phyloP scores from a whole-genome alignment of 2,329 filamentous ascomycete genomes.

The Pseudogymnoascus sp. region DNA sequence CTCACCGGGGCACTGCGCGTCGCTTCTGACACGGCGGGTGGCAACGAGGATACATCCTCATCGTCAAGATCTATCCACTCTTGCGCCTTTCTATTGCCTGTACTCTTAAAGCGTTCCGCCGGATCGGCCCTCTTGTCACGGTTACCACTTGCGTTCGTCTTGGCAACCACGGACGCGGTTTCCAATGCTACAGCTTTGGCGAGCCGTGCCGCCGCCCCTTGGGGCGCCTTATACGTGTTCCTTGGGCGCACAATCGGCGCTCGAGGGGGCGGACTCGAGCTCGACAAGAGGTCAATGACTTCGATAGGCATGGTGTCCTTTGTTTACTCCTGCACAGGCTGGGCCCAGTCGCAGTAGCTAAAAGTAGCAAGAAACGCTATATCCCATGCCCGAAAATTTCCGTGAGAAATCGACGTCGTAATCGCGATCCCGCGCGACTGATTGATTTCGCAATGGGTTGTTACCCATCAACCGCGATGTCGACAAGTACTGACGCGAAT shows the following conservation, averaged over 20 bases:
- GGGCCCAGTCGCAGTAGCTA: background rate
- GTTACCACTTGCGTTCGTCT: background rate
- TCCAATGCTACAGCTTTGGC: background rate
- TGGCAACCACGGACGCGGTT: background rate
- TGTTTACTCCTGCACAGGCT: background rate
- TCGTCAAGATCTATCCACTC: constrained; percentile 21
- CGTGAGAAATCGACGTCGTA: background rate
- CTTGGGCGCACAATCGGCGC: background rate
- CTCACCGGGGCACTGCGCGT: constrained; percentile 21
- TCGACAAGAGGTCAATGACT: constrained; percentile 26
- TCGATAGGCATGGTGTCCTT: constrained; percentile 26
- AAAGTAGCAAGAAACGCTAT: background rate
- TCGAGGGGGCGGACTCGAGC: constrained; percentile 5
- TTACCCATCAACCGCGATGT: background rate
- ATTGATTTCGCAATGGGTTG: background rate
- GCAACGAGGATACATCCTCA: constrained; percentile 22
- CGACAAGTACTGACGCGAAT: background rate
- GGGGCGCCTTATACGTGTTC: background rate
- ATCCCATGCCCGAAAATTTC: background rate
- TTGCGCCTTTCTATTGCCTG: background rate
- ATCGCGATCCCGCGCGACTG: background rate
- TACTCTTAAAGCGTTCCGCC: background rate
- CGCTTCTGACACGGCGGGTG: constrained; percentile 26
- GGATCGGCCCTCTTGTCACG: background rate
- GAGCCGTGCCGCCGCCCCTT: background rate